Evolutionary conservation across 2,329 filamentous ascomycete genomes (phyloP).

Genomic region (Fusarium praegraminearum): DNA sequence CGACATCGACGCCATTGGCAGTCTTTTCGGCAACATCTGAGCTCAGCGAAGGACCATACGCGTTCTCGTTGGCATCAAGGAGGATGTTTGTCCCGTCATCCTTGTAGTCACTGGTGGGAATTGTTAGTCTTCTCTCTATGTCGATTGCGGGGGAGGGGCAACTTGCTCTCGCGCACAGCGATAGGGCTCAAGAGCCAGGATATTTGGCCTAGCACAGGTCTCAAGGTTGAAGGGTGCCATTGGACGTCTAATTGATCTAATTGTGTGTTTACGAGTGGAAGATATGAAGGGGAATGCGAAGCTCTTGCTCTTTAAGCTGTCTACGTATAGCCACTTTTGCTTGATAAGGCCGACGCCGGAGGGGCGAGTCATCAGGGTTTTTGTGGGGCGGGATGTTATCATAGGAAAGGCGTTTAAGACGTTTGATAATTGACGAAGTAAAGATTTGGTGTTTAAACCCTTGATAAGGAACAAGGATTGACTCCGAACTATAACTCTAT

Average conservation of each 20-base stretch:
- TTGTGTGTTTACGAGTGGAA: not conserved
- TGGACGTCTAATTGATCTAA: slow-evolving; percentile 21
- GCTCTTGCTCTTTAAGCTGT: slow-evolving; percentile 31
- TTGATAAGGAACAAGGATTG: not conserved
- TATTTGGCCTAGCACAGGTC: slow-evolving; percentile 81
- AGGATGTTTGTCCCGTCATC: slow-evolving; percentile 96
- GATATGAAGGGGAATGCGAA: slow-evolving; percentile 5
- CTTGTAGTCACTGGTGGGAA: slow-evolving; percentile 86
- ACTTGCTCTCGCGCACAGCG: slow-evolving; percentile 84
- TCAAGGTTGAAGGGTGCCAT: slow-evolving; percentile 78
- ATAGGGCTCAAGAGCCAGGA: slow-evolving; percentile 81
- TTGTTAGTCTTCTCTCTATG: slow-evolving; percentile 37
- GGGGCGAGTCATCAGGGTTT: slow-evolving; percentile 43
- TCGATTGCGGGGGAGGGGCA: slow-evolving; percentile 29
- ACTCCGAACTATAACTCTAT: not conserved
- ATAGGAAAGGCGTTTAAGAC: not conserved
- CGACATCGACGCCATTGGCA: slow-evolving; percentile 61
- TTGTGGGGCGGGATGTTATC: slow-evolving; percentile 36
- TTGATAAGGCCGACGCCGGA: slow-evolving; percentile 43
- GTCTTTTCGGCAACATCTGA: slow-evolving; percentile 55
- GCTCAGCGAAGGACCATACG: slow-evolving; percentile 84
- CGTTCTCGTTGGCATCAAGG: slow-evolving; percentile 98
- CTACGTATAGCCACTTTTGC: slow-evolving; percentile 19
- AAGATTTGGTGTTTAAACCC: slow-evolving; percentile 2
- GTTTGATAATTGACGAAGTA: not conserved